A percentile compares a stretch with the other conserved stretches of the same genome.
Conservation (phyloP, 1,139 yeast genomes). For the Sugiyamaella japonica region DNA sequence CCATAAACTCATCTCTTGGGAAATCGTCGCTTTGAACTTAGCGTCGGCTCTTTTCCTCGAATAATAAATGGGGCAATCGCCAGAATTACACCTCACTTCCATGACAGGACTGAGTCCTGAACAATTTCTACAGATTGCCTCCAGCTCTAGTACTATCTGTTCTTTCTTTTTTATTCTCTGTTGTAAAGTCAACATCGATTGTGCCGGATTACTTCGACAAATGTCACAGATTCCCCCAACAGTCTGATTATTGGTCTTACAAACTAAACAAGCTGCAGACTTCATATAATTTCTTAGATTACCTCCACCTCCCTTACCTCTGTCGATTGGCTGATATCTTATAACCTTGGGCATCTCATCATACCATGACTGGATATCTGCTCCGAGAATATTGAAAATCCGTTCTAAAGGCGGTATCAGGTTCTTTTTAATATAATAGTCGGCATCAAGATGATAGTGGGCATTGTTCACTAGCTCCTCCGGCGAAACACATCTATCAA, state of each 20-base stretch:
- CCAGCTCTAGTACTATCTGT: slow-evolving; percentile 32
- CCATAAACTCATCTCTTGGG: slow-evolving; percentile 5
- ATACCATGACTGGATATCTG: slow-evolving; percentile 76
- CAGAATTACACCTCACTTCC: slow-evolving; percentile 41
- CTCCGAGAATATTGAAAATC: slow-evolving; percentile 79
- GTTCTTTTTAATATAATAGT: slow-evolving; percentile 80
- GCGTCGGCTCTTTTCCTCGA: slow-evolving; percentile 37
- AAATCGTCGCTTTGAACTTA: slow-evolving; percentile 15
- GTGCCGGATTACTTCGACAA: slow-evolving; percentile 24
- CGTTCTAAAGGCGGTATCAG: slow-evolving; percentile 88
- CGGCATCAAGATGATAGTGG: slow-evolving; percentile 57
- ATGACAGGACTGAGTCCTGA: slow-evolving; percentile 32
- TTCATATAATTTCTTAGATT: slow-evolving; percentile 31
- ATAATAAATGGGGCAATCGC: slow-evolving; percentile 49
- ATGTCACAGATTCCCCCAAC: slow-evolving; percentile 25
- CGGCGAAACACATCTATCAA: slow-evolving; percentile 81
- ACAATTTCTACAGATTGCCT: slow-evolving; percentile 39
- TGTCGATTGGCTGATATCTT: slow-evolving; percentile 14
- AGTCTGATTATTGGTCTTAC: slow-evolving; percentile 23
- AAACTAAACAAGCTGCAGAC: slow-evolving; percentile 33
- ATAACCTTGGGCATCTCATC: slow-evolving; percentile 60
- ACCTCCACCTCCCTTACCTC: slow-evolving; percentile 12
- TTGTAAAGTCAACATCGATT: slow-evolving; percentile 25
- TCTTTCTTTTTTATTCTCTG: slow-evolving; percentile 29
- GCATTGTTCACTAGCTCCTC: slow-evolving; percentile 57